Conservation (phyloP, 2,329 filamentous ascomycete genomes). For the Neurospora sp. region DNA sequence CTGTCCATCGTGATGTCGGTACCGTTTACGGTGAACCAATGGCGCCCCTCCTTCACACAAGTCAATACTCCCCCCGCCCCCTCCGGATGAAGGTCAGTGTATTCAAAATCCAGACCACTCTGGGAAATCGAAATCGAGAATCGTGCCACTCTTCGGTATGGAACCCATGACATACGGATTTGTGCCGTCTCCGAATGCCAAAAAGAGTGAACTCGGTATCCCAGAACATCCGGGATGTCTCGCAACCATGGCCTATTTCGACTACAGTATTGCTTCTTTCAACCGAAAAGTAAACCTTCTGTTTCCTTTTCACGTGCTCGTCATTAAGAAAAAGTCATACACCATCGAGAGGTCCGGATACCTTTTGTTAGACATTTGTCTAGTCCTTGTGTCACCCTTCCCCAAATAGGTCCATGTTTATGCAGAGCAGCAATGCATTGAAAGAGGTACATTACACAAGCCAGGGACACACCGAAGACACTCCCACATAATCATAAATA, state of each 20-base stretch:
- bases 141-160: not conserved
- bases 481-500: not conserved
- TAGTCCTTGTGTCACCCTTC: not conserved
- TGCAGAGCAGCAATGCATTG: not conserved
- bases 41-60: not conserved
- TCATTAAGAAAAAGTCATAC: not conserved
- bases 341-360: not conserved
- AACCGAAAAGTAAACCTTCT: not conserved
- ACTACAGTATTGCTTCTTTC: not conserved
- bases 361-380: not conserved
- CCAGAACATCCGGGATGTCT: not conserved
- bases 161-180: not conserved
- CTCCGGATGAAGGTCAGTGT: not conserved
- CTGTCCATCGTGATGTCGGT: not conserved
- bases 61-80: not conserved
- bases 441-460: not conserved
- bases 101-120: not conserved
- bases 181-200: not conserved
- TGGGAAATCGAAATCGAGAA: not conserved
- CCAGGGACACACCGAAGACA: not conserved
- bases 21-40: not conserved
- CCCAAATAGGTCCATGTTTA: not conserved
- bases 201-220: not conserved
- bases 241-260: not conserved
- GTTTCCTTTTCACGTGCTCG: not conserved